Base-by-base conservation (phyloP, 495 filamentous ascomycete genomes). In the Penicillium steckii region DNA sequence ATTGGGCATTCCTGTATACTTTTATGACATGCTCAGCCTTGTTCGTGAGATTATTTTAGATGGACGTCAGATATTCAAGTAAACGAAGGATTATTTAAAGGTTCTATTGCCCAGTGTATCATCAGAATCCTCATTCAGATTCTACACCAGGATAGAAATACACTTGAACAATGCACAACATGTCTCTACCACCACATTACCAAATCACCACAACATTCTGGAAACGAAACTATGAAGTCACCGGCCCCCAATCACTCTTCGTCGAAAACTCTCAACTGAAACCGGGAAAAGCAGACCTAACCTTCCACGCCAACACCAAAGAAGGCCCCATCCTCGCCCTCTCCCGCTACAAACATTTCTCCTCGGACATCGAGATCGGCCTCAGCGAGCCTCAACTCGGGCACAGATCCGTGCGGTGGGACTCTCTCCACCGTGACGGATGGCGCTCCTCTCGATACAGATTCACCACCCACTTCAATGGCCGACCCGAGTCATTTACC, bases 261-360 rank as follows among this genome's bases (percentile, higher is more conserved):
- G 67, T 72, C 17, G 56, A 67, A 2, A 70, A 68, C 43, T 71
- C 64, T 2, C 13, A 26, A 8, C 26, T 62, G 21, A 62, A 41
- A 19, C 61, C 66, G 1, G 59, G 56, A 15, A 73, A 72, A 38
- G 59, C 66, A 12, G 68, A 71, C 21, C 52, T 73, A 19, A 68
- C 66, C 3, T 59, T 71, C 49, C 67, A 75, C 51, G 26, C 52
- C 8, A 65, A 48, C 1, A 56, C 67, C 56, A 55, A 56, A 12
- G 58, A 44, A 2, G 62, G 50, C 6, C 67, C 67, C 10, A 48
- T 68, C 17, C 60, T 50, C 30, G 69, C 58, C 0, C 55, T 66
- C 7, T 65, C 61, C 52, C 67, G 69, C 46, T 75, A 65, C 59
- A 57, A 53, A 12, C 67, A 68, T 33, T 66, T 75, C 48, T 71